Conservation (phyloP, 805 yeast species). For the Millerozyma acaciae region DNA sequence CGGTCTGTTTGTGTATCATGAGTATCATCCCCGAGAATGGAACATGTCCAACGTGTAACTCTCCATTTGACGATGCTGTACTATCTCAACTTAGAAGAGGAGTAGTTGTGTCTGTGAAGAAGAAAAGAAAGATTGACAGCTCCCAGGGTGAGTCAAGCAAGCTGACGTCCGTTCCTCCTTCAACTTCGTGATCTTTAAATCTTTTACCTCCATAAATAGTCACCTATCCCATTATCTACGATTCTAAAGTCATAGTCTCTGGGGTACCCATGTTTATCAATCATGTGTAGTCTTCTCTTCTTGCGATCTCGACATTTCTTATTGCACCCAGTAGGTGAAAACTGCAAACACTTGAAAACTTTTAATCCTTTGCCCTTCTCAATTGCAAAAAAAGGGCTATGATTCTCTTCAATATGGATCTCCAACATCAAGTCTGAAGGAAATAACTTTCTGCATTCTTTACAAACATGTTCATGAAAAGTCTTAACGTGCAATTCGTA, state of each 20-base stretch:
- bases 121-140: conserved; percentile 29
- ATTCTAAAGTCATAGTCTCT: conserved; percentile 26
- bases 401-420: conserved; percentile 51
- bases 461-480: conserved; percentile 31
- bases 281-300: conserved; percentile 45
- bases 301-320: conserved; percentile 33
- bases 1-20: conserved; percentile 83
- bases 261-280: conserved; percentile 50
- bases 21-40: conserved; percentile 64
- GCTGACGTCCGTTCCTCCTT: too few relatives aligned
- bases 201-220: too few relatives aligned
- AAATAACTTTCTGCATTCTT: conserved; percentile 35
- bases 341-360: conserved; percentile 40
- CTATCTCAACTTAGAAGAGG: conserved; percentile 54
- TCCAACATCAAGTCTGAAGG: conserved; percentile 41
- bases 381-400: conserved; percentile 44
- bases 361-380: conserved; percentile 36
- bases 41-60: conserved; percentile 83
- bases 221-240: conserved; percentile 22
- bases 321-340: conserved; percentile 31
- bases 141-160: too few relatives aligned
- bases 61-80: conserved; percentile 65
- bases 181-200: conserved; percentile 2
- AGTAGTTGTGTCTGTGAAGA: conserved; percentile 49
- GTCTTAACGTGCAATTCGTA: conserved; percentile 22